phyloP scores from a whole-genome alignment of 345 rosid species.

The Draba incana region DNA sequence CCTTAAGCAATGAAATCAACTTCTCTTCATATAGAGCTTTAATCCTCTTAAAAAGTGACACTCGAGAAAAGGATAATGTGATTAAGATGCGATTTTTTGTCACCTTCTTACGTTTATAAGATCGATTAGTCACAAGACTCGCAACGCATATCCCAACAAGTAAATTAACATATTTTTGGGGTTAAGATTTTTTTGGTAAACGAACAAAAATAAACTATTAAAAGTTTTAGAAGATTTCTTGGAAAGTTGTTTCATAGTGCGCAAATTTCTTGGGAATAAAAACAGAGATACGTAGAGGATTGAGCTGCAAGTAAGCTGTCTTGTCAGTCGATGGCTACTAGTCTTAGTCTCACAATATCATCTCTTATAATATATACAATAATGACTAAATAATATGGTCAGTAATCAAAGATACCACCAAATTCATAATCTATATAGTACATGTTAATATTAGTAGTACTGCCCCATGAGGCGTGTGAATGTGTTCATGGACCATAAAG shows the following conservation, averaged over 20 bases:
- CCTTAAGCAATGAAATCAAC: neutral
- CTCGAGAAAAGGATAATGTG: neutral
- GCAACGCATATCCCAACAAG: neutral
- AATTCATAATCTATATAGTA: neutral
- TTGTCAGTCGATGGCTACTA: slow-evolving; percentile 28
- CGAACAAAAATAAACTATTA: neutral
- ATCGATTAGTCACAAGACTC: slow-evolving; percentile 3
- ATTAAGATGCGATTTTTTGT: too few relatives aligned
- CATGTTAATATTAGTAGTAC: neutral
- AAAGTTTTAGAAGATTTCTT: slow-evolving; percentile 3
- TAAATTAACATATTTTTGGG: slow-evolving; percentile 15
- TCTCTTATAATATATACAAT: too few relatives aligned
- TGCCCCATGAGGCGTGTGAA: neutral
- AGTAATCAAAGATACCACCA: slow-evolving; percentile 7
- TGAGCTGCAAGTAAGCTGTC: slow-evolving; percentile 34
- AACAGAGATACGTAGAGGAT: slow-evolving; percentile 18
- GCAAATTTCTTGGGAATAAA: slow-evolving; percentile 38
- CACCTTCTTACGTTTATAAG: too few relatives aligned
- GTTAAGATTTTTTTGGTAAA: neutral
- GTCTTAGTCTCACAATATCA: slow-evolving; percentile 6
- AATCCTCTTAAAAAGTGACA: neutral
- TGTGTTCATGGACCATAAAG: slow-evolving; percentile 8
- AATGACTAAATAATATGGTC: neutral
- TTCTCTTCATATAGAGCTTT: too few relatives aligned
- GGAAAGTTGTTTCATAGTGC: slow-evolving; percentile 18